Conservation (phyloP, 2,329 filamentous ascomycete genomes). For the Penicillium sp. region DNA sequence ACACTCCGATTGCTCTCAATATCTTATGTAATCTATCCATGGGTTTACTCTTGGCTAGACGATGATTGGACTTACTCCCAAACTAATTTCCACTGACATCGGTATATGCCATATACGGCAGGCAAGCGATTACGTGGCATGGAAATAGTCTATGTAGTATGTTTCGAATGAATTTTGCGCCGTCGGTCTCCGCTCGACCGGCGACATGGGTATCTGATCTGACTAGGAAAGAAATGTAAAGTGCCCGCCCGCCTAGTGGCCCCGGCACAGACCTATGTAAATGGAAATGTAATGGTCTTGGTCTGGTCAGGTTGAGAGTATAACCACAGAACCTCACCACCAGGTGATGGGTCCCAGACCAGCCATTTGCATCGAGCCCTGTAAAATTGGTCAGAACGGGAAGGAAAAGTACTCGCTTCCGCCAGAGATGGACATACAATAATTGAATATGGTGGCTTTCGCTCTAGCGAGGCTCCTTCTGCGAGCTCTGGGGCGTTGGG, state of each 20-base stretch:
- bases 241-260: neutral
- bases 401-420: slow-evolving; percentile 7
- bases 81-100: neutral
- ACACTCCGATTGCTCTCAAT: neutral
- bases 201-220: slow-evolving; percentile 30
- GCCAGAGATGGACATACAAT: slow-evolving; percentile 35
- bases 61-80: neutral
- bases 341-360: slow-evolving; percentile 51
- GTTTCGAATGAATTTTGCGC: slow-evolving; percentile 19
- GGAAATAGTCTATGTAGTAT: neutral
- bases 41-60: neutral
- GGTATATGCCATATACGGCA: no score
- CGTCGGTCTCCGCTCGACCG: slow-evolving; percentile 14
- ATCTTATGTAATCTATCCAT: neutral
- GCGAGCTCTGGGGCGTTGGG: slow-evolving; percentile 70
- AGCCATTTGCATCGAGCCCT: slow-evolving; percentile 53
- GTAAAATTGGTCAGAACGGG: slow-evolving; percentile 14
- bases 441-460: slow-evolving; percentile 60
- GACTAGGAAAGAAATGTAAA: slow-evolving; percentile 19
- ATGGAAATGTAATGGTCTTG: no score
- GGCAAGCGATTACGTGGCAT: no score
- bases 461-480: slow-evolving; percentile 61
- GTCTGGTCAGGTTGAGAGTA: neutral
- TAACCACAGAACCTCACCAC: slow-evolving; percentile 42
- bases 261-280: neutral